A percentile compares a stretch with the other conserved stretches of the same genome.
Evolutionary conservation across 768 basidiomycete species (phyloP).

Genomic region (Panaeolus cyanescens): DNA sequence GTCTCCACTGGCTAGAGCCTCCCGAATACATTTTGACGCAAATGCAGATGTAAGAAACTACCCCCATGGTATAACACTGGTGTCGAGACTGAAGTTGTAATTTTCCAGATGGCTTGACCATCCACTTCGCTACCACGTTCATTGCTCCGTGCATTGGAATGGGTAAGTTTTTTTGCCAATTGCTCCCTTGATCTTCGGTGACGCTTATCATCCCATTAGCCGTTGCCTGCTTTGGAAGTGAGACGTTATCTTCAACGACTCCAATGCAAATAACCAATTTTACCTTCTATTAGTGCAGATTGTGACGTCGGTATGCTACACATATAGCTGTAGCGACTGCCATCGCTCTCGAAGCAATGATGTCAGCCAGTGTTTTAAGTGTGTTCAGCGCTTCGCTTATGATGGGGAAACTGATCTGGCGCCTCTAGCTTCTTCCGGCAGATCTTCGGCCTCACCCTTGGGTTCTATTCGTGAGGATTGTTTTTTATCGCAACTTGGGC

Average conservation of each 20-base stretch:
- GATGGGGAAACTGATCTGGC: not conserved
- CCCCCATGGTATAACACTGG: not conserved
- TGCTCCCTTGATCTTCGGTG: not conserved
- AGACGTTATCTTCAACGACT: not conserved
- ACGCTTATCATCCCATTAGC: slow-evolving; percentile 16
- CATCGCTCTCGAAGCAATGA: slow-evolving; percentile 37
- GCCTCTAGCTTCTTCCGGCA: slow-evolving; percentile 35
- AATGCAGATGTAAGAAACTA: not conserved
- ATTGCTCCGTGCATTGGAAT: slow-evolving; percentile 40
- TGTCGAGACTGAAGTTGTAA: not conserved
- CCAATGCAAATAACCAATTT: not conserved
- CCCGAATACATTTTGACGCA: not conserved
- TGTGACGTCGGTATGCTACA: slow-evolving; percentile 37
- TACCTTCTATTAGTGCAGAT: slow-evolving; percentile 30
- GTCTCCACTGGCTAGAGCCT: not conserved
- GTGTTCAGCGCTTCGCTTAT: slow-evolving; percentile 5
- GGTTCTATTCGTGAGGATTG: slow-evolving; percentile 36
- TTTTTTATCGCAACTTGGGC: not conserved
- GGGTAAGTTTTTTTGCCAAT: slow-evolving; percentile 23
- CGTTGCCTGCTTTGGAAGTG: slow-evolving; percentile 38
- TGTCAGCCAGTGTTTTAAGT: slow-evolving; percentile 42
- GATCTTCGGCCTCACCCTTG: slow-evolving; percentile 36
- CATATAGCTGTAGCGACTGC: slow-evolving; percentile 41
- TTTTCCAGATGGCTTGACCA: slow-evolving; percentile 32
- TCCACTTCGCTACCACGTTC: slow-evolving; percentile 34